phyloP scores from a whole-genome alignment of 2,329 filamentous ascomycete species.

The Helotiales sp. region DNA sequence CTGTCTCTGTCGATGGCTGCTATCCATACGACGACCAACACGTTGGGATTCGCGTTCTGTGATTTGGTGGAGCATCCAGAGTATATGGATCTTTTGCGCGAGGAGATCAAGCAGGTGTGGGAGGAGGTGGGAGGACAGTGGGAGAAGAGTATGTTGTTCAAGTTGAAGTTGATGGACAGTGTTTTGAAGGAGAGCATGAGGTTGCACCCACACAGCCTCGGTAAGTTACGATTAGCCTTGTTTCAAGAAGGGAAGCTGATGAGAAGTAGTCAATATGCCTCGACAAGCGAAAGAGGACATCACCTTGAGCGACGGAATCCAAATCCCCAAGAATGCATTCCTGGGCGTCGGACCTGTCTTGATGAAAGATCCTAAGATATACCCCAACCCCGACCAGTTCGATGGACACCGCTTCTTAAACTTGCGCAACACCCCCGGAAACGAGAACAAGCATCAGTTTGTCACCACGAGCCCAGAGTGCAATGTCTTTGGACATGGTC shows the following conservation, averaged over 20 bases:
- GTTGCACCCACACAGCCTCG: not conserved
- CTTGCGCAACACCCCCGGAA: conserved; percentile 19
- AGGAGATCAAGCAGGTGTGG: conserved; percentile 42
- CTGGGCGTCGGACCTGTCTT: conserved; percentile 4
- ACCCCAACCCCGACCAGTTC: conserved; percentile 14
- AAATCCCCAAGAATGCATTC: conserved; percentile 26
- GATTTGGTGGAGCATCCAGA: conserved; percentile 43
- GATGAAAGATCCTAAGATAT: conserved; percentile 27
- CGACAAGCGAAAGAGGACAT: conserved; percentile 20
- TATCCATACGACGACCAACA: conserved; percentile 31
- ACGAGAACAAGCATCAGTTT: conserved; percentile 36
- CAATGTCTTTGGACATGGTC: conserved; percentile 41
- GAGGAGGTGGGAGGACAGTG: conserved; percentile 37
- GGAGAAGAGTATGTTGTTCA: conserved; percentile 20
- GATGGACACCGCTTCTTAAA: conserved; percentile 25
- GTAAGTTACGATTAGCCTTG: too few species aligned
- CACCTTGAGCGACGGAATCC: conserved; percentile 36
- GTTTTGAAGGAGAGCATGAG: conserved; percentile 8
- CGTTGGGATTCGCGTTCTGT: conserved; percentile 39
- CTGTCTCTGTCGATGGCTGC: conserved; percentile 26
- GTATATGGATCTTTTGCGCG: conserved; percentile 40
- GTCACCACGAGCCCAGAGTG: conserved; percentile 36
- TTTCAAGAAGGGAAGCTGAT: too few species aligned
- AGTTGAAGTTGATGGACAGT: conserved; percentile 22
- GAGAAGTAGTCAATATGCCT: conserved; percentile 25